Conservation (phyloP, 345 rosid species). For the Anastatica hierochuntica region DNA sequence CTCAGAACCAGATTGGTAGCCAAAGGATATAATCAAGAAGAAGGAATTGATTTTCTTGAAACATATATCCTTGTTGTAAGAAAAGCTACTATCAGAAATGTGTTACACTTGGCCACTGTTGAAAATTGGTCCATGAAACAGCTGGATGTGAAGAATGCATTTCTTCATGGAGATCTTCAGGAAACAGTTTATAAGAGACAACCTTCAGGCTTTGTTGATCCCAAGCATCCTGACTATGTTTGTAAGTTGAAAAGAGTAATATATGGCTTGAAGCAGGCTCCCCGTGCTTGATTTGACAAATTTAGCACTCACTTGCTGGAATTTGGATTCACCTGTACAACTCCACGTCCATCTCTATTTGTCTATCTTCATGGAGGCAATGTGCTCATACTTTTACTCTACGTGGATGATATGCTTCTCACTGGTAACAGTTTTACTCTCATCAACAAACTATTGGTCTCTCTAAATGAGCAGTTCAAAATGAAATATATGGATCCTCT, state of each 20-base stretch:
- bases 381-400: too few species aligned
- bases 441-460: too few species aligned
- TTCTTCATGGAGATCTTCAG: neutral
- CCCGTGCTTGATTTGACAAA: neutral
- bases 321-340: neutral
- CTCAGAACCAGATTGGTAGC: neutral
- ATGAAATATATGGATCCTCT: neutral
- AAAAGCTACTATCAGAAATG: neutral
- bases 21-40: neutral
- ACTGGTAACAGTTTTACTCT: too few species aligned
- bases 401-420: too few species aligned
- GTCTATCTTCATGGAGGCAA: neutral
- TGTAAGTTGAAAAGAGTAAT: neutral
- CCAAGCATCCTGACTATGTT: neutral
- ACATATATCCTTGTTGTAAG: neutral
- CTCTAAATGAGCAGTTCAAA: neutral
- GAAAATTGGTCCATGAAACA: neutral
- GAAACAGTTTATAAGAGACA: neutral
- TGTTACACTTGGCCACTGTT: neutral
- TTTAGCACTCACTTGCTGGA: neutral
- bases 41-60: neutral
- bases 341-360: neutral
- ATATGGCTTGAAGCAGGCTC: neutral
- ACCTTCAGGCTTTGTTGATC: neutral
- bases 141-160: neutral